Evolutionary conservation across 2,329 filamentous ascomycete genomes (phyloP), one percentile per base, ranked within the genome.

Genomic region (Decorospora gaudefroyi): DNA sequence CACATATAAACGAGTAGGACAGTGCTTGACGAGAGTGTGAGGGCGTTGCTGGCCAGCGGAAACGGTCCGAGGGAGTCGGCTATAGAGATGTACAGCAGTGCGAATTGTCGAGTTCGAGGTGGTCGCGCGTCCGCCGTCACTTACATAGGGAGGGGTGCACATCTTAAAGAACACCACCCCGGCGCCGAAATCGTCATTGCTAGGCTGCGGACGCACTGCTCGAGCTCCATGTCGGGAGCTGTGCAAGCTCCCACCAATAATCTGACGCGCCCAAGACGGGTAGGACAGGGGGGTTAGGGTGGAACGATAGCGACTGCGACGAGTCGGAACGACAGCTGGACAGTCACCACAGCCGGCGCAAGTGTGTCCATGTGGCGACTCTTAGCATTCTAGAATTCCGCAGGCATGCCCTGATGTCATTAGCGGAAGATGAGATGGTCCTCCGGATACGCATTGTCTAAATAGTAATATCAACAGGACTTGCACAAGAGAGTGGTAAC

Each of bases 1-100:
- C 26, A 50, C 33, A 53, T 55, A 61, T 61, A 42, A 29, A 16
- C 2, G 27, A 31, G 18, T 8, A 32, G 22, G n/a, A 19, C n/a
- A 6, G 21, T 4, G 3, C 9, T 17, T n/a, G 27, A 6, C 11
- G 7, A 12, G 10, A 21, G 23, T 9, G 19, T 6, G 15, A 11
- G 4, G 9, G n/a, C 22, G 12, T n/a, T 28, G 8, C 3, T n/a
- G 34, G 32, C 36, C 43, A 41, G 43, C 10, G 32, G 27, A 22
- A 16, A 17, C n/a, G 21, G 21, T 23, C 34, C 9, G 21, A 26
- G 13, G 22, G 7, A 6, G 12, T 6, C 19, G 13, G 19, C 6
- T 23, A 10, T 10, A 10, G 21, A 6, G 5, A n/a, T 7, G 26
- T 11, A 28, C 12, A 11, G 26, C 9, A 28, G 12, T n/a, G 26